Percentiles rank a stretch among this genome's conserved stretches.
Evolutionary conservation across 2,329 filamentous ascomycete genomes (phyloP).

Genomic region (Thermochaetoides dissita): DNA sequence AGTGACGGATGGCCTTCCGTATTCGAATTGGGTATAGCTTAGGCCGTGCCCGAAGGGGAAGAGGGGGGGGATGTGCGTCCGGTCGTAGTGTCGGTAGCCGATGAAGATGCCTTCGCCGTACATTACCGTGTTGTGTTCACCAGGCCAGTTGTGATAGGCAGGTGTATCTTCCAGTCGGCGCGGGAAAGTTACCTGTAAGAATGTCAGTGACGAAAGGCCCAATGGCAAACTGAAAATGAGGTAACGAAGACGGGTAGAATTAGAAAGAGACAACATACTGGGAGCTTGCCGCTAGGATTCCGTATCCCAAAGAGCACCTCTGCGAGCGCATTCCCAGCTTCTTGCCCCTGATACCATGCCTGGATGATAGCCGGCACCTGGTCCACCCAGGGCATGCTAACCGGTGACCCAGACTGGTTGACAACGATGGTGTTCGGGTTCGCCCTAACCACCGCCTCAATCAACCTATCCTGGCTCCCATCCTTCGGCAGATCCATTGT

Average conservation of each 20-base stretch:
- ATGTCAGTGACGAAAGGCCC: slow-evolving; percentile 2
- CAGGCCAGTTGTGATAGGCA: slow-evolving; percentile 59
- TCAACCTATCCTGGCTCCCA: slow-evolving; percentile 46
- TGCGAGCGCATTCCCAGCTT: slow-evolving; percentile 53
- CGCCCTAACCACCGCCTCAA: slow-evolving; percentile 45
- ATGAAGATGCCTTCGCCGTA: slow-evolving; percentile 64
- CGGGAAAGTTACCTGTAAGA: slow-evolving; percentile 47
- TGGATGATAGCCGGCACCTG: slow-evolving; percentile 54
- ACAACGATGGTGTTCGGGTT: slow-evolving; percentile 56
- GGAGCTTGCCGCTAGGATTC: slow-evolving; percentile 56
- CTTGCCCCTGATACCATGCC: slow-evolving; percentile 57
- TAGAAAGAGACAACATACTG: slow-evolving; percentile 25
- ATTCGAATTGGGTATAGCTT: slow-evolving; percentile 57
- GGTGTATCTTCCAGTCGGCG: slow-evolving; percentile 50
- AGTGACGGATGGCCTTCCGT: slow-evolving; percentile 42
- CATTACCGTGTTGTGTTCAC: slow-evolving; percentile 51
- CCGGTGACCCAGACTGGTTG: slow-evolving; percentile 54
- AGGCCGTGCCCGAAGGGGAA: slow-evolving; percentile 65
- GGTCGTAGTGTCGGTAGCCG: slow-evolving; percentile 61
- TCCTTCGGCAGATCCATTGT: slow-evolving; percentile 45
- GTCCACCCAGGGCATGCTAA: slow-evolving; percentile 57
- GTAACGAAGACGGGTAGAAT: not conserved
- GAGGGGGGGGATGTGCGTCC: slow-evolving; percentile 40
- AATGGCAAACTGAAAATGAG: not conserved
- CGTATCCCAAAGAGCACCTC: slow-evolving; percentile 50